phyloP scores from a whole-genome alignment of 2,329 filamentous ascomycete species.

The Aspergillus thermomutatus region DNA sequence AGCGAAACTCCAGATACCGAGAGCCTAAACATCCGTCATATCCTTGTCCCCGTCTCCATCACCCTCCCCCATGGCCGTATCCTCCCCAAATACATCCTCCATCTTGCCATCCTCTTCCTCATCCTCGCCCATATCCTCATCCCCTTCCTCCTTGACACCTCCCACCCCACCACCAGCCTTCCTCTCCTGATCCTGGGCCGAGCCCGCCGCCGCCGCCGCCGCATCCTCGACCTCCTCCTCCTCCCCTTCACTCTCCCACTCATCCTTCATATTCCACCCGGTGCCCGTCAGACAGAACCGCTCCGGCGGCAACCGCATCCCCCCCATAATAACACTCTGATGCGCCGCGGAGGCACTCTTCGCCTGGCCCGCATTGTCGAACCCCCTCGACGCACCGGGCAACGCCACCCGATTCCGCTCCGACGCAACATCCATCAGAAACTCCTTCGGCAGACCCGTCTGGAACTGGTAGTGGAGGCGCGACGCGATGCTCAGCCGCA shows the following conservation, averaged over 20 bases:
- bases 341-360: constrained; percentile 21
- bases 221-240: constrained; percentile 36
- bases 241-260: constrained; percentile 56
- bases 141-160: constrained; percentile 31
- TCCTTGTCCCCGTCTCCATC: constrained; percentile 36
- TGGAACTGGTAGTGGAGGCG: constrained; percentile 60
- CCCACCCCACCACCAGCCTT: constrained; percentile 20
- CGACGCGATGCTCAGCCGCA: constrained; percentile 60
- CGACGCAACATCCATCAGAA: constrained; percentile 55
- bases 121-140: constrained; percentile 34
- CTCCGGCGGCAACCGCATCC: constrained; percentile 60
- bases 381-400: constrained; percentile 54
- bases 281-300: constrained; percentile 58
- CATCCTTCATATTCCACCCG: constrained; percentile 56
- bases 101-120: constrained; percentile 47
- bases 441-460: constrained; percentile 59
- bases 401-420: constrained; percentile 54
- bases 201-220: constrained; percentile 28
- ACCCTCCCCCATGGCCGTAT: constrained; percentile 36
- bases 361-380: constrained; percentile 23
- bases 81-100: constrained; percentile 48
- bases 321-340: constrained; percentile 44
- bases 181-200: constrained; percentile 23
- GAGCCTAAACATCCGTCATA: constrained; percentile 41
- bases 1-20: constrained; percentile 1